These are phyloP conservation scores for Irpex rosettiformis DNA, from an alignment of 1,284 basidiomycete species.

Conservation along the genomic window DNA sequence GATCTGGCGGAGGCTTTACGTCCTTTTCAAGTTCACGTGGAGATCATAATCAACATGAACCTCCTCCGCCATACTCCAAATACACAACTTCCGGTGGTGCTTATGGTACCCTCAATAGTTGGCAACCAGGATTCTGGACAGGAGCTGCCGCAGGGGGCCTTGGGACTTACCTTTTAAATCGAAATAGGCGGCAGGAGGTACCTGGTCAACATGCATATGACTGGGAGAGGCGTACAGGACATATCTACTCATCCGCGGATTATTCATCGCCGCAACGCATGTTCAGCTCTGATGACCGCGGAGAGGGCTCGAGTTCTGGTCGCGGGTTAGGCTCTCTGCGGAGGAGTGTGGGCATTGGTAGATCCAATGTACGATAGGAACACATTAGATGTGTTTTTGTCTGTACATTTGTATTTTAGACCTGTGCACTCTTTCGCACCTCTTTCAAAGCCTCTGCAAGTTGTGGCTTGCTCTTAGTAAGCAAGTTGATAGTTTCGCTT, in stretches of 20 bases:
- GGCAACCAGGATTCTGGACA: slow-evolving; percentile 78
- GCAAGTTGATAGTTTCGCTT: too few relatives aligned
- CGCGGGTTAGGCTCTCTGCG: slow-evolving; percentile 54
- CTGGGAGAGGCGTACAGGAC: slow-evolving; percentile 45
- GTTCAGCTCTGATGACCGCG: slow-evolving; percentile 44
- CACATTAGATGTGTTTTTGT: background rate
- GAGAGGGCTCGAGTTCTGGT: slow-evolving; percentile 58
- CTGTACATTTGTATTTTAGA: too few relatives aligned
- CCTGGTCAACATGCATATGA: slow-evolving; percentile 38
- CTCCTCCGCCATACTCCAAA: slow-evolving; percentile 81
- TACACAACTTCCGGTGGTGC: slow-evolving; percentile 21
- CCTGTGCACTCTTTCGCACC: too few relatives aligned
- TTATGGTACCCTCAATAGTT: slow-evolving; percentile 30
- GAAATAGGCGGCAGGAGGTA: slow-evolving; percentile 11
- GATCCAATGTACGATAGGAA: slow-evolving; percentile 39
- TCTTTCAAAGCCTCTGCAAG: too few relatives aligned
- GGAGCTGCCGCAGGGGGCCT: slow-evolving; percentile 70
- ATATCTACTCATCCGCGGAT: slow-evolving; percentile 8
- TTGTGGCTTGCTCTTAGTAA: too few relatives aligned
- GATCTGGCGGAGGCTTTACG: slow-evolving; percentile 32
- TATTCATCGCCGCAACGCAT: slow-evolving; percentile 7
- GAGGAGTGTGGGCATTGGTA: slow-evolving; percentile 66
- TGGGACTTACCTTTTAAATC: slow-evolving; percentile 49
- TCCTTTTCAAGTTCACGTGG: slow-evolving; percentile 49
- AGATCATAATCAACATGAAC: slow-evolving; percentile 31